phyloP scores from a whole-genome alignment of 2,329 filamentous ascomycete species.

The Daldinia sp. region DNA sequence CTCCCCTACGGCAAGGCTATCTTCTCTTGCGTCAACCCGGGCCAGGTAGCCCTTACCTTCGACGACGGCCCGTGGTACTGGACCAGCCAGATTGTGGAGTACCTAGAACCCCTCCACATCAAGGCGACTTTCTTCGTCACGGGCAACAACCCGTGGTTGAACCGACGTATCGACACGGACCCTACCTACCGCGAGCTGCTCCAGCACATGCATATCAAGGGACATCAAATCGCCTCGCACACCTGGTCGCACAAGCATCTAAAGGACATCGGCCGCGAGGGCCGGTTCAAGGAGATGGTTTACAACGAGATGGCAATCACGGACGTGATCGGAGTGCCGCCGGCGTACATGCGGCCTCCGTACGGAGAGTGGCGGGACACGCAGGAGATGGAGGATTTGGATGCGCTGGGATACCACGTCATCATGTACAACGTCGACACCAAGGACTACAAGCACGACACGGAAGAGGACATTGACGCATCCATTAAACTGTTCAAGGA shows the following conservation, averaged over 20 bases:
- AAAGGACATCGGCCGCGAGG: constrained; percentile 45
- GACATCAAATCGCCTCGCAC: constrained; percentile 60
- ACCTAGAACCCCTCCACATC: constrained; percentile 39
- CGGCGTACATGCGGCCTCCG: constrained; percentile 57
- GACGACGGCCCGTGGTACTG: constrained; percentile 39
- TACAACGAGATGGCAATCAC: constrained; percentile 56
- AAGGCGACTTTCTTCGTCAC: constrained; percentile 47
- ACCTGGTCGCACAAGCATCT: constrained; percentile 58
- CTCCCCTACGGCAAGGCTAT: constrained; percentile 27
- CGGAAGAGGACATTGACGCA: constrained; percentile 4
- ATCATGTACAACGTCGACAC: constrained; percentile 44
- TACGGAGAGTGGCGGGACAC: constrained; percentile 43
- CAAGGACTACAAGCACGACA: constrained; percentile 40
- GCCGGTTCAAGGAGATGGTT: constrained; percentile 52
- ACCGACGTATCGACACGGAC: constrained; percentile 38
- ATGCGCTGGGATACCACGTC: constrained; percentile 20
- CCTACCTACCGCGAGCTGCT: constrained; percentile 50
- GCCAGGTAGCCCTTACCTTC: constrained; percentile 42
- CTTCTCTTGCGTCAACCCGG: constrained; percentile 20
- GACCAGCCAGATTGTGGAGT: constrained; percentile 43
- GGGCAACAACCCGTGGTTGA: constrained; percentile 30
- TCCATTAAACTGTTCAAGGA: constrained; percentile 7
- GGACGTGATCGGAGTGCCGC: constrained; percentile 54
- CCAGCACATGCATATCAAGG: constrained; percentile 53
- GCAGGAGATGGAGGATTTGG: constrained; percentile 39